Evolutionary conservation across 2,329 filamentous ascomycete species (phyloP), one percentile per base, ranked within the genome.

Genomic region (Pseudogymnoascus sp.): DNA sequence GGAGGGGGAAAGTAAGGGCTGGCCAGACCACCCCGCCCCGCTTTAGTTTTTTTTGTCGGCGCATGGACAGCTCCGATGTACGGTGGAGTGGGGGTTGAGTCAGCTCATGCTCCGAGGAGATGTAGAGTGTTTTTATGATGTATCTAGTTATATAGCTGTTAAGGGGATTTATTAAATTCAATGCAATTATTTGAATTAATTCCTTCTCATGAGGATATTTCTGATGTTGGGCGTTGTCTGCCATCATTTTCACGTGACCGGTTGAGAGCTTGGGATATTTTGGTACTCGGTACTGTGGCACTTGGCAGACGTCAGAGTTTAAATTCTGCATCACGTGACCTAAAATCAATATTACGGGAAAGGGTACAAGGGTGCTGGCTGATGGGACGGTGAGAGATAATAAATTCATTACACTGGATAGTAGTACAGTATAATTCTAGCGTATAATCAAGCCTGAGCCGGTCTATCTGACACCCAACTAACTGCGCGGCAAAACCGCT

Each of bases 281-380:
- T 33, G 31, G 4, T 12, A 33, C 11, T 33, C 14, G 47, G 25
- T 53, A 53, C 47, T 5, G 7, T 11, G 47, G 14, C n/a, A 53
- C 47, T 53, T 53, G 47, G 47, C 25, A 53, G 47, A 53, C 47
- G 47, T 53, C 47, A 53, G 47, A 53, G 47, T 53, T 47, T 31
- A 53, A 53, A 31, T 12, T 12, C 5, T 18, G 12, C 7, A 14
- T 3, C 47, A 53, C 47, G 25, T 53, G 47, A 53, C 4, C 16
- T 31, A 16, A 5, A 31, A 31, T 11, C n/a, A 31, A 18, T 53
- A 53, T 18, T 31, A 14, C 21, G 11, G 42, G 42, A 47, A 8
- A 47, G 42, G 42, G 14, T 25, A 47, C 21, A 16, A 18, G 14
- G 25, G 25, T 31, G 16, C 25, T 2, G 6, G 14, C n/a, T 53